Conservation (phyloP, 2,329 filamentous ascomycete species). For the Aspergillus phoenicis region DNA sequence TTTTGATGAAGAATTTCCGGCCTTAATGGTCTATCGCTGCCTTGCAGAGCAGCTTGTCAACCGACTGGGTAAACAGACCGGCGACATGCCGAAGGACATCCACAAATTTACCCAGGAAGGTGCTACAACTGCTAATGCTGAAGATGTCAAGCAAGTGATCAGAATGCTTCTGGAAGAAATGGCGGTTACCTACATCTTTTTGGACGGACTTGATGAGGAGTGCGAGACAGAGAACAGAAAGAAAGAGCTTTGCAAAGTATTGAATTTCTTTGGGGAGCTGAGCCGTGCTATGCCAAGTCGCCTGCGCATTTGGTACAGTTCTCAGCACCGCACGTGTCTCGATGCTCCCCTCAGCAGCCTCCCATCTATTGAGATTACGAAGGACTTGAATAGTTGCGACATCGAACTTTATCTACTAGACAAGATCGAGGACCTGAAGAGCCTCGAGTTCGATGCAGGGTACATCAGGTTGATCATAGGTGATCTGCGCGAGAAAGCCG, state of each 20-base stretch:
- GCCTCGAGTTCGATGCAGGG: slow-evolving; percentile 2
- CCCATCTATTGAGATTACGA: neutral
- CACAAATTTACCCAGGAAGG: slow-evolving; percentile 4
- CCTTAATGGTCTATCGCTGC: neutral
- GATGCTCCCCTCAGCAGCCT: neutral
- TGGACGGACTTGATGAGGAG: slow-evolving; percentile 1
- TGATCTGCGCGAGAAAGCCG: slow-evolving; percentile 3
- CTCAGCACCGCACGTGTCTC: slow-evolving; percentile 5
- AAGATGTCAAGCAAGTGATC: slow-evolving; percentile 3
- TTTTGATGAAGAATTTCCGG: slow-evolving; percentile 6
- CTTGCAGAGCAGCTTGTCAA: slow-evolving; percentile 8
- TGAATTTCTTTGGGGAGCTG: neutral
- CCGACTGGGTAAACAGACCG: slow-evolving; percentile 3
- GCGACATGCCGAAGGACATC: slow-evolving; percentile 1
- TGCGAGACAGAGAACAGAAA: neutral
- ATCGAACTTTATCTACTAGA: neutral
- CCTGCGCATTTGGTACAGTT: slow-evolving; percentile 2
- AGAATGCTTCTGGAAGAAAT: neutral
- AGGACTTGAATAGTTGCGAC: neutral
- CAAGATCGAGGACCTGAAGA: neutral
- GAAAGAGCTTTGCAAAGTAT: slow-evolving; percentile 1
- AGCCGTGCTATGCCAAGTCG: neutral
- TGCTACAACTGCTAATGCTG: neutral
- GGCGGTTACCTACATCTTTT: neutral
- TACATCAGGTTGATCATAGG: neutral